A percentile compares a stretch with the other conserved stretches of the same genome.
Evolutionary conservation across 1,284 basidiomycete genomes (phyloP).

Genomic region (Wolfiporia cocos): DNA sequence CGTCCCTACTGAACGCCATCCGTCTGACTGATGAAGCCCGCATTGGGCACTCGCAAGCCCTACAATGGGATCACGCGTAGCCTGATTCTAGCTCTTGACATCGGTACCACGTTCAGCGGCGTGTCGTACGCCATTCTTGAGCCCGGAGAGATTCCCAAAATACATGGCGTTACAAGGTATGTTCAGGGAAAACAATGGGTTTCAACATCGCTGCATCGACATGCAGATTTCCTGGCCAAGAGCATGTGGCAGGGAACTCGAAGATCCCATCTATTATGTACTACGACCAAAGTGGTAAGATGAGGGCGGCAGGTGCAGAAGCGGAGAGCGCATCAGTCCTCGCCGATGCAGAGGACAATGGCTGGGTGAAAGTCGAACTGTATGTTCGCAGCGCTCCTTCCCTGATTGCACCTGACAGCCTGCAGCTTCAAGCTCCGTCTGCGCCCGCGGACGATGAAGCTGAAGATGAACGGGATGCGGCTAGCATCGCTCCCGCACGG

Average conservation of each 20-base stretch:
- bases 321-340: conserved; percentile 53
- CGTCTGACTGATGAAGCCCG: conserved; percentile 29
- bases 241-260: conserved; percentile 76
- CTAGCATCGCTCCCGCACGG: conserved; percentile 56
- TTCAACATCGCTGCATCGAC: conserved; percentile 4
- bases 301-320: conserved; percentile 71
- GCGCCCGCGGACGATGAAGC: conserved; percentile 66
- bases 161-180: conserved; percentile 66
- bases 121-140: conserved; percentile 74
- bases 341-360: conserved; percentile 65
- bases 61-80: conserved; percentile 56
- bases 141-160: conserved; percentile 67
- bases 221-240: conserved; percentile 69
- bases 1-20: too few relatives aligned
- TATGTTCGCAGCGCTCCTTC: conserved; percentile 28
- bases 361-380: conserved; percentile 70
- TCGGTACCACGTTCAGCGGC: conserved; percentile 73
- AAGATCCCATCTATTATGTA: conserved; percentile 75
- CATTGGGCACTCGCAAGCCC: conserved; percentile 58
- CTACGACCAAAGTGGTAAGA: conserved; percentile 55
- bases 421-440: conserved; percentile 72
- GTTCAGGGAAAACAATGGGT: conserved; percentile 4
- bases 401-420: neutral
- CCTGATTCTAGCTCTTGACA: conserved; percentile 68
- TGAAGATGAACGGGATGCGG: conserved; percentile 77